phyloP scores from a whole-genome alignment of 2,329 filamentous ascomycete species.

The Fusarium floridanum region DNA sequence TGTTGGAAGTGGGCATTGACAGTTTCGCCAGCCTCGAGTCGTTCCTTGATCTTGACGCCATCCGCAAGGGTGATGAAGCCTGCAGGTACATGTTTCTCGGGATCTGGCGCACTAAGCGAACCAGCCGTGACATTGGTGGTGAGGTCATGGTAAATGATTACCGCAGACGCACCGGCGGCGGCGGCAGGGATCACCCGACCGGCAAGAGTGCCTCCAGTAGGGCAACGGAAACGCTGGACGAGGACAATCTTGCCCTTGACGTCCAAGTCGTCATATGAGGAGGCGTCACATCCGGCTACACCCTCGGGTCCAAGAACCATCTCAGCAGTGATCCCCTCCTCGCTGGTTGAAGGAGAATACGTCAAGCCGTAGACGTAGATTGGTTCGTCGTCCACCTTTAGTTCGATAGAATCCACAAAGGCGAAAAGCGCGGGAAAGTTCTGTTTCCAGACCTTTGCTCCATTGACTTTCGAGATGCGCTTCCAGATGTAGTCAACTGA shows the following conservation, averaged over 20 bases:
- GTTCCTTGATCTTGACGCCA: constrained; percentile 55
- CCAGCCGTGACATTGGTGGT: constrained; percentile 29
- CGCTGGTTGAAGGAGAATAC: constrained; percentile 35
- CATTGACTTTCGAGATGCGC: constrained; percentile 57
- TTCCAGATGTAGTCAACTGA: constrained; percentile 64
- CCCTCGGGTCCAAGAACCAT: constrained; percentile 37
- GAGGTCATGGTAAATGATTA: constrained; percentile 40
- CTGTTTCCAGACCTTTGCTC: constrained; percentile 58
- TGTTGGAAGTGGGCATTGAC: constrained; percentile 36
- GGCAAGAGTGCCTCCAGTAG: constrained; percentile 41
- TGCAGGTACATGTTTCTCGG: constrained; percentile 30
- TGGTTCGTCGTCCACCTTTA: constrained; percentile 48
- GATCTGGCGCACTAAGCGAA: constrained; percentile 40
- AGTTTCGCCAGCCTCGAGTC: constrained; percentile 55
- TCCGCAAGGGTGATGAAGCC: constrained; percentile 50
- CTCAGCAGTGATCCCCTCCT: constrained; percentile 38
- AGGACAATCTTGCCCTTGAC: constrained; percentile 46
- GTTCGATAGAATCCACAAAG: constrained; percentile 52
- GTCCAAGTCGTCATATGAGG: constrained; percentile 37
- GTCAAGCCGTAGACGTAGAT: constrained; percentile 39
- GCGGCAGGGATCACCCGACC: constrained; percentile 39
- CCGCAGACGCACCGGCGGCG: constrained; percentile 34
- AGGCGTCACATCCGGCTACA: constrained; percentile 37
- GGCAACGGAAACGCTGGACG: constrained; percentile 39
- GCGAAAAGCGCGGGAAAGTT: constrained; percentile 64